phyloP scores from a whole-genome alignment of 768 basidiomycete genomes.

The Rhizopogon vinicolor region DNA sequence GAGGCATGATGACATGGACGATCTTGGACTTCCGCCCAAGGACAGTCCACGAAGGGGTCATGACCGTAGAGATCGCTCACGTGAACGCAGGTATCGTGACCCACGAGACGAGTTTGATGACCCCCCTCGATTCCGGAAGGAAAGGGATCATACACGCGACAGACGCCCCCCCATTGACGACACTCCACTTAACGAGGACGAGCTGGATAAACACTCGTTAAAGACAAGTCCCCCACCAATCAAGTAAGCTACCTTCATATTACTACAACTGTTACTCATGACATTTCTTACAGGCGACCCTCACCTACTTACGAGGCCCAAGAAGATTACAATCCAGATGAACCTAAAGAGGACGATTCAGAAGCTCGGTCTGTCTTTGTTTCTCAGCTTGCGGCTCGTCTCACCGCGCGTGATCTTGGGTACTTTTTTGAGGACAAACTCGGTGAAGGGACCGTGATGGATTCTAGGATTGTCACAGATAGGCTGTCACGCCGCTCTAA shows the following conservation, averaged over 20 bases:
- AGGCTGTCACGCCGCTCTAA: conserved; percentile 94
- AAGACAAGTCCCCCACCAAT: conserved; percentile 35
- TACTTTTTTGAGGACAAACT: conserved; percentile 98
- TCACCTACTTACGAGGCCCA: conserved; percentile 70
- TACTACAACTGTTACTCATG: conserved; percentile 7
- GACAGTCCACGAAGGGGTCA: conserved; percentile 46
- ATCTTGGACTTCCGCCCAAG: conserved; percentile 41
- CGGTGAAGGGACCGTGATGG: conserved; percentile 90
- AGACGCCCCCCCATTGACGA: conserved; percentile 39
- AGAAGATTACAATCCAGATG: conserved; percentile 77
- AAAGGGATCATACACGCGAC: conserved; percentile 38
- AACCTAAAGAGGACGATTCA: conserved; percentile 92
- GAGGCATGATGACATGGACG: conserved; percentile 49
- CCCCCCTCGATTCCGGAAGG: conserved; percentile 37
- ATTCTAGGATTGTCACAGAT: conserved; percentile 95
- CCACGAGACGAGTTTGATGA: conserved; percentile 64
- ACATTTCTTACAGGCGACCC: conserved; percentile 43
- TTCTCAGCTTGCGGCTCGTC: conserved; percentile 93
- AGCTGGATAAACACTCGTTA: conserved; percentile 30
- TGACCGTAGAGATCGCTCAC: conserved; percentile 44
- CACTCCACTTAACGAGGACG: conserved; percentile 28
- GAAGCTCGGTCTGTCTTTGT: conserved; percentile 99
- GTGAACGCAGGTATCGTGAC: conserved; percentile 48
- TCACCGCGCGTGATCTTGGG: conserved; percentile 95
- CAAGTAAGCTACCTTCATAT: conserved; percentile 32